phyloP scores from a whole-genome alignment of 1,284 basidiomycete species.

The Volvariella surrecta region DNA sequence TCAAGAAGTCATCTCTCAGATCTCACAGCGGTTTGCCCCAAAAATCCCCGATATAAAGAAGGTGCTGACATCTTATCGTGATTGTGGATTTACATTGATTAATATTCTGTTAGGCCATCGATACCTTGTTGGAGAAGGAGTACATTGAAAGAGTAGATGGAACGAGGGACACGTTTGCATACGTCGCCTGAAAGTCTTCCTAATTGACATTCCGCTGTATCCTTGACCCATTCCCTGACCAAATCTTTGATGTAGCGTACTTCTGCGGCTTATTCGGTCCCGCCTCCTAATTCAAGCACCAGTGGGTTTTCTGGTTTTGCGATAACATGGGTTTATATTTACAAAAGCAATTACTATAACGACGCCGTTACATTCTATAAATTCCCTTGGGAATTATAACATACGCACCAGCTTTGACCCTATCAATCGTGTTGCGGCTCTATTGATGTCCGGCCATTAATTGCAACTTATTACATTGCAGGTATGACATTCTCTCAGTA shows the following conservation, averaged over 20 bases:
- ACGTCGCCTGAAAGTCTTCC: conserved; percentile 46
- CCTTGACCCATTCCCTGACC: background rate
- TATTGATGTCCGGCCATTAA: no score
- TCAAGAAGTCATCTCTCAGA: conserved; percentile 90
- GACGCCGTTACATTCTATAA: no score
- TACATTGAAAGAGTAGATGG: conserved; percentile 92
- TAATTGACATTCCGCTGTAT: background rate
- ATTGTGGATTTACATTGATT: conserved; percentile 2
- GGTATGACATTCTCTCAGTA: no score
- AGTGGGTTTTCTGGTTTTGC: no score
- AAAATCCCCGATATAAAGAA: conserved; percentile 91
- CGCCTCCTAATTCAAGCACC: background rate
- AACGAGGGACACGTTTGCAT: conserved; percentile 70
- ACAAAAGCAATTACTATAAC: background rate
- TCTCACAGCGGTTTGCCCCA: conserved; percentile 82
- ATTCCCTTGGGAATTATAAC: no score
- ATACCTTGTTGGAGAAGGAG: conserved; percentile 94
- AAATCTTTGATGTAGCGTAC: background rate
- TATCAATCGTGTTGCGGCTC: no score
- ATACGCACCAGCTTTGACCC: no score
- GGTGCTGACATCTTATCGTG: conserved; percentile 30
- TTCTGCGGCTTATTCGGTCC: background rate
- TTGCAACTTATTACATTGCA: no score
- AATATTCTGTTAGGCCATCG: conserved; percentile 68
- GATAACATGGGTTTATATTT: no score